Conservation (phyloP, 345 rosid genomes). For the Heritiera littoralis region DNA sequence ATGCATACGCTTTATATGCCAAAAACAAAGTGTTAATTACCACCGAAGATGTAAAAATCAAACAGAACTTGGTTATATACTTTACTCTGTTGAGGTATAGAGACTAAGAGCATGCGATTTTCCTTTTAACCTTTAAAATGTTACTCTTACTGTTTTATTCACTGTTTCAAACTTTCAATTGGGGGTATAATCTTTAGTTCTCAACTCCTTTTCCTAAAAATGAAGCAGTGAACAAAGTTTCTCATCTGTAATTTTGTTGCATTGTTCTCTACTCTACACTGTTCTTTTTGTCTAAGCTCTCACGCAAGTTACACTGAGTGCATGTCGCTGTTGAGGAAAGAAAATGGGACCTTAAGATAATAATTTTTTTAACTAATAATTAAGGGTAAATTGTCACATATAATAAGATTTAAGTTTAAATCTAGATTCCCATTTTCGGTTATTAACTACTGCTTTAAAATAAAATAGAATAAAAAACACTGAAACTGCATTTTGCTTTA, state of each 20-base stretch:
- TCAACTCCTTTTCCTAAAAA: neutral
- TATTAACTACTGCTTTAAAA: too few relatives aligned
- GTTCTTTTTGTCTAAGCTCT: neutral
- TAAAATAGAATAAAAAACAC: too few relatives aligned
- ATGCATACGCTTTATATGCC: too few relatives aligned
- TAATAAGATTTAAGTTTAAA: too few relatives aligned
- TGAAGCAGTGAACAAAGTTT: neutral
- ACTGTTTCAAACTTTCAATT: neutral
- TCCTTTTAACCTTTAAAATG: neutral
- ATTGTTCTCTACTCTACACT: neutral
- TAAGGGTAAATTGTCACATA: too few relatives aligned
- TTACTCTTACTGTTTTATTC: neutral
- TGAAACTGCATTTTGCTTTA: neutral
- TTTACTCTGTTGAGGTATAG: neutral
- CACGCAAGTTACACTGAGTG: neutral
- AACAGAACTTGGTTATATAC: too few relatives aligned
- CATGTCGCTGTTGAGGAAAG: neutral
- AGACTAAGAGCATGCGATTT: neutral
- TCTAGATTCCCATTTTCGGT: too few relatives aligned
- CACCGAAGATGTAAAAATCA: too few relatives aligned
- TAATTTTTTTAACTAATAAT: too few relatives aligned
- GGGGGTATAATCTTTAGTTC: neutral
- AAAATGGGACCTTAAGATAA: neutral
- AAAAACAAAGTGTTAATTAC: too few relatives aligned
- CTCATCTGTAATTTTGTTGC: neutral